Base-by-base conservation (phyloP, 805 yeast genomes). In the Kurtzmaniella fragi region DNA sequence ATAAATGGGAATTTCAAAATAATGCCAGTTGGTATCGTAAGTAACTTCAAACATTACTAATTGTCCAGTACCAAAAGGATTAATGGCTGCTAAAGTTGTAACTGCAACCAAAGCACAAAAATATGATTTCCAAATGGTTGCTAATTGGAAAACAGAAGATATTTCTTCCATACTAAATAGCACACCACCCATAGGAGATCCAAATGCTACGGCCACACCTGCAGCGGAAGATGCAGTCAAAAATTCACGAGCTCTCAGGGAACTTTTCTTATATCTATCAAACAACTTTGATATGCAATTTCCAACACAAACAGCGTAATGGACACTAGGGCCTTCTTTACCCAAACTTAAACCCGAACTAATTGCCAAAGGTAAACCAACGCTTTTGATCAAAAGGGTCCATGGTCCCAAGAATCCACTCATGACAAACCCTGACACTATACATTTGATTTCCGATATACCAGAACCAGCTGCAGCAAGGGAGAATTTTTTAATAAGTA, bases 141-240 rank as follows among this genome's bases (percentile, higher is more conserved):
- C 72, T 12, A 89, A 64, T 47, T 79, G 84, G 56, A 88, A 83
- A 31, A 76, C 75, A 26, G 82, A 71, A 0, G 93, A 77, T 25
- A 93, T 88, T 50, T 93, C 99, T 57, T 93, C 99, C 42, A 93
- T 75, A 10, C 95, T 80, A 58, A 95, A 93, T 30, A 93, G 62
- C 1, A 93, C 98, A 12, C 99, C 99, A 17, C 95, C 95, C 67
- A 91, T 88, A 0, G 99, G 99, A 10, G 90, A 78, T 0, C 96
- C 98, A 67, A 93, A 93, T 0, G 98, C 99, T 7, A 93, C 98
- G 0, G 98, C 98, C 7, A 93, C 98, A 38, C 99, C 99, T 1
- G 99, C 96, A 3, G 96, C 98, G 8, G 96, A 77, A 3, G 96
- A 83, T 0, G 99, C 96, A 1, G 91, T 80, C 38, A 93, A 63